A percentile compares a stretch with the other conserved stretches of the same genome.
Evolutionary conservation across 495 filamentous ascomycete species (phyloP).

Genomic region (Elasticomyces elasticus): DNA sequence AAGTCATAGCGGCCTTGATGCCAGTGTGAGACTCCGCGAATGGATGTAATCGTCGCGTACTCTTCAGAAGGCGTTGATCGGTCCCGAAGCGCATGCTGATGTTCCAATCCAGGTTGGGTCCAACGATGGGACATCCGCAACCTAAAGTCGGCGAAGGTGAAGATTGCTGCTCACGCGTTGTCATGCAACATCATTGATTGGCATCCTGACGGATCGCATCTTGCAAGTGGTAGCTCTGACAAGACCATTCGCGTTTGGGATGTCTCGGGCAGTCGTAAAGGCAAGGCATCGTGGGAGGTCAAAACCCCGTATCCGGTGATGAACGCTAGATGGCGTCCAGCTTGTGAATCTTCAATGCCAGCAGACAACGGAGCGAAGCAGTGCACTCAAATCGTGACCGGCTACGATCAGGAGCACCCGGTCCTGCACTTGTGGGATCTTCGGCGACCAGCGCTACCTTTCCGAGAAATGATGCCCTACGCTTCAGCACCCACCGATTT

Average conservation of each 20-base stretch:
- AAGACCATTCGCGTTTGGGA: conserved; percentile 87
- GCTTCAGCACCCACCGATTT: conserved; percentile 61
- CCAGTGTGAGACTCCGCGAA: too few relatives aligned
- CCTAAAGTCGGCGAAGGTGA: conserved; percentile 48
- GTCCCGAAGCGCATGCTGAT: background rate
- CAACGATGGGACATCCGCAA: conserved; percentile 63
- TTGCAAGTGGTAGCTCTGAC: conserved; percentile 76
- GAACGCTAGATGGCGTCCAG: conserved; percentile 77
- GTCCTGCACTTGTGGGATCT: conserved; percentile 88
- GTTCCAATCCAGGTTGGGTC: conserved; percentile 44
- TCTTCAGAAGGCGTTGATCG: background rate
- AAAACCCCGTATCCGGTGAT: conserved; percentile 59
- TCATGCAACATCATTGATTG: conserved; percentile 78
- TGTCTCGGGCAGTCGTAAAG: conserved; percentile 68
- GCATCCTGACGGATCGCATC: conserved; percentile 89
- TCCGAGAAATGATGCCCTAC: conserved; percentile 72
- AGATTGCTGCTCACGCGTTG: conserved; percentile 75
- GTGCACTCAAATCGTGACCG: conserved; percentile 58
- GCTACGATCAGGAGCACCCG: conserved; percentile 56
- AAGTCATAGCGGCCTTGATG: too few relatives aligned
- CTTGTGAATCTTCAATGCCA: conserved; percentile 59
- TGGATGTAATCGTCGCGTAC: too few relatives aligned
- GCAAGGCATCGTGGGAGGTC: conserved; percentile 57
- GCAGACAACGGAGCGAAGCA: conserved; percentile 55
- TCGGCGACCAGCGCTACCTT: conserved; percentile 74